A percentile compares a stretch with the other conserved stretches of the same genome.
Evolutionary conservation across 169 alveolate species (phyloP).

Genomic region (Eimeria necatrix): DNA sequence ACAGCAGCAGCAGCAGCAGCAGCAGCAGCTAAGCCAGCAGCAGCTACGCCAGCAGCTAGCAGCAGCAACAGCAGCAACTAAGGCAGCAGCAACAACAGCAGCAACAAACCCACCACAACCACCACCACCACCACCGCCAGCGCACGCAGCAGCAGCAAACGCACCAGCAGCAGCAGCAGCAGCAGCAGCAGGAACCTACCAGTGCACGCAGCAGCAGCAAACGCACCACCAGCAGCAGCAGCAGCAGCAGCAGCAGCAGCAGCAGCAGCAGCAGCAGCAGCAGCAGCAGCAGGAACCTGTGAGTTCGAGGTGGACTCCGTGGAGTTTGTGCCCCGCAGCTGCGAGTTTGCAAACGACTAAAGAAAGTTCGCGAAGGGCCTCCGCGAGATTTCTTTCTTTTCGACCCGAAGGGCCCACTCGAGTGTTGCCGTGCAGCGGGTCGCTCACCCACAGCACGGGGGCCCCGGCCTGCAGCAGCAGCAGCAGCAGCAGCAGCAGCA

Average conservation of each 20-base stretch:
- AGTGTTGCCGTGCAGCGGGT: slow-evolving; percentile 90
- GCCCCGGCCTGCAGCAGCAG: slow-evolving; percentile 76
- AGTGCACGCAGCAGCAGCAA: slow-evolving; percentile 83
- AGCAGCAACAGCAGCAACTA: too few species aligned
- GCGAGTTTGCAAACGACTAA: background rate
- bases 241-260: too few species aligned
- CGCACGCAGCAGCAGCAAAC: too few species aligned
- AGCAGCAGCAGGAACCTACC: too few species aligned
- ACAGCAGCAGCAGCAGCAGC: too few species aligned
- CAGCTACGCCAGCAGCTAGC: too few species aligned
- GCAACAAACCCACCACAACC: too few species aligned
- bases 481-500: background rate
- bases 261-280: background rate
- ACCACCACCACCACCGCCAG: too few species aligned
- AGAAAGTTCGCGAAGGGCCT: background rate
- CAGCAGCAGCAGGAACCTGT: slow-evolving; percentile 76
- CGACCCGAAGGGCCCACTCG: slow-evolving; percentile 28
- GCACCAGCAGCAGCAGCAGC: too few species aligned
- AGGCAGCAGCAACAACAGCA: too few species aligned
- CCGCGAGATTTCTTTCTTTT: slow-evolving; percentile 25
- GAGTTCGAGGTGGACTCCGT: slow-evolving; percentile 77
- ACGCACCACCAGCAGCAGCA: too few species aligned
- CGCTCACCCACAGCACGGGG: slow-evolving; percentile 85
- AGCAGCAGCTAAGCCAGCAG: too few species aligned
- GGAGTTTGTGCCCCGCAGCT: slow-evolving; percentile 42